Percentiles rank a stretch among this genome's conserved stretches.
Conservation (phyloP, 208 protist species). For the Wallacemonas sp. region DNA sequence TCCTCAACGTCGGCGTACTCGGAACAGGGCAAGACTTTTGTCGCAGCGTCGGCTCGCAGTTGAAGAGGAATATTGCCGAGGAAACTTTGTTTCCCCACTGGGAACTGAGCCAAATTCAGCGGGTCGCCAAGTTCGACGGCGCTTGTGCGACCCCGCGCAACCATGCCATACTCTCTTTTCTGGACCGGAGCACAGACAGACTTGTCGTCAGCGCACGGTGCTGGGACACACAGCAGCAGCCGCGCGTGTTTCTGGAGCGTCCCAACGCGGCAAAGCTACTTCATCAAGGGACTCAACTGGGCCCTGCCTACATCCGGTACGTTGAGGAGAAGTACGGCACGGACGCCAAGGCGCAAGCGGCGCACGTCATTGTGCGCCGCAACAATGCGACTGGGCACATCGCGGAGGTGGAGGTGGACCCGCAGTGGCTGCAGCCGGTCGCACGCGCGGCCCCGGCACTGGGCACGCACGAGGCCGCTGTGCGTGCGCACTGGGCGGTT, state of each 20-base stretch:
- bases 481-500: conserved; percentile 27
- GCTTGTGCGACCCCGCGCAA: no score
- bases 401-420: conserved; percentile 39
- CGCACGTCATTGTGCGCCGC: conserved; percentile 42
- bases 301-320: conserved; percentile 13
- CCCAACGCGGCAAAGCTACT: conserved; percentile 32
- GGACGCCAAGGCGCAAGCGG: conserved; percentile 17
- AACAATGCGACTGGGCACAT: conserved; percentile 24
- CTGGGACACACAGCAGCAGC: neutral
- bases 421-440: conserved; percentile 13
- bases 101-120: neutral
- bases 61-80: no score
- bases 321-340: conserved; percentile 44
- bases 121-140: neutral
- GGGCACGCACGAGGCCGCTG: conserved; percentile 20
- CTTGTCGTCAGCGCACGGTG: neutral
- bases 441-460: conserved; percentile 17
- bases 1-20: no score
- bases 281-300: conserved; percentile 11
- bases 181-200: neutral
- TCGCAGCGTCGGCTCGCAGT: no score
- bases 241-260: conserved; percentile 40
- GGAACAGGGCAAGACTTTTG: no score
- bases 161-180: neutral
- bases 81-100: neutral